These are phyloP conservation scores for Fusarium irregulare DNA, from an alignment of 2,329 filamentous ascomycete genomes.

Conservation along the genomic window DNA sequence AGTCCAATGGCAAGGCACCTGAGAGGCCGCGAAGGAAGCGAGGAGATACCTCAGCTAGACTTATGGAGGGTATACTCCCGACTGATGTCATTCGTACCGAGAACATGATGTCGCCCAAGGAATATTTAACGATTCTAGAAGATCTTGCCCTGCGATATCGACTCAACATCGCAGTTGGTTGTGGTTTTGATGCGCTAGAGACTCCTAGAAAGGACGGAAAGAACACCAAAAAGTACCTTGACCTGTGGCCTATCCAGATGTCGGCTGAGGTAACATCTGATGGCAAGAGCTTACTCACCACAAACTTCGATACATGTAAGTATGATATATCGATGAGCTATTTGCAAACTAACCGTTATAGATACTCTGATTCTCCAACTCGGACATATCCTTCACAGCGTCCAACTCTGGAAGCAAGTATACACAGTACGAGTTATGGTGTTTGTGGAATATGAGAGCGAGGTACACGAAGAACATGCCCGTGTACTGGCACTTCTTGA, in stretches of 20 bases:
- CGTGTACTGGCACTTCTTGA: conserved; percentile 79
- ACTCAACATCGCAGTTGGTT: conserved; percentile 86
- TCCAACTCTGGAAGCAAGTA: conserved; percentile 80
- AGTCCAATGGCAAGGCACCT: conserved; percentile 47
- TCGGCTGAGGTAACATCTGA: conserved; percentile 81
- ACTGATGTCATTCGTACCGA: conserved; percentile 77
- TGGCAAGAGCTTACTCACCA: conserved; percentile 77
- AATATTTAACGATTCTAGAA: conserved; percentile 85
- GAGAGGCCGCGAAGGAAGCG: conserved; percentile 56
- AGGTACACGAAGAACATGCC: conserved; percentile 81
- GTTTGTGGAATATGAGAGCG: conserved; percentile 89
- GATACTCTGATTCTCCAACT: conserved; percentile 85
- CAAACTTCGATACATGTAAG: conserved; percentile 90
- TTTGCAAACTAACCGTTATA: conserved; percentile 43
- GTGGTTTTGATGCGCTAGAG: conserved; percentile 81
- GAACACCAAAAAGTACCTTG: conserved; percentile 81
- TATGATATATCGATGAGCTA: conserved; percentile 3
- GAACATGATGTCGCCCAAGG: conserved; percentile 74
- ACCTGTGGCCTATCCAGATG: conserved; percentile 95
- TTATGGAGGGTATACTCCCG: conserved; percentile 70
- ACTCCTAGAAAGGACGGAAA: conserved; percentile 70
- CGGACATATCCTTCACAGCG: conserved; percentile 85
- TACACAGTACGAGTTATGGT: conserved; percentile 82
- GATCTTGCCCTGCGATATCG: conserved; percentile 81
- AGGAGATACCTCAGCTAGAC: conserved; percentile 65